Conservation (phyloP, 164 flowering plant genomes). For the Magnolia kwangsiensis region DNA sequence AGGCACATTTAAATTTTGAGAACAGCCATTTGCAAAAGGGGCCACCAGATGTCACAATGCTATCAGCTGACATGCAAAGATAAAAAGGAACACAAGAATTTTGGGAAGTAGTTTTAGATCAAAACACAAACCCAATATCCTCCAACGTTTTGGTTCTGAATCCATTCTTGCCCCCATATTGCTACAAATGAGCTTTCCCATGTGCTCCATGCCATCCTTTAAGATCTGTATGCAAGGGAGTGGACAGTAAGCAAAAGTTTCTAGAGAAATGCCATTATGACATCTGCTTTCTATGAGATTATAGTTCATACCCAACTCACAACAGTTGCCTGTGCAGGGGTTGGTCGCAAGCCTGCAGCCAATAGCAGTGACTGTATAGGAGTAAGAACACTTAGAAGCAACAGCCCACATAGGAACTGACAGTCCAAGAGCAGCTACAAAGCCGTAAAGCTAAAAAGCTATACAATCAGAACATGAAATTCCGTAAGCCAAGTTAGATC, state of each 20-base stretch:
- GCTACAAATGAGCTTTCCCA: conserved; percentile 91
- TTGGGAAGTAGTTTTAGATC: neutral
- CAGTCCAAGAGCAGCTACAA: conserved; percentile 1
- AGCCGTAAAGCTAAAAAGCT: neutral
- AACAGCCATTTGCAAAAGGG: neutral
- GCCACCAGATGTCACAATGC: neutral
- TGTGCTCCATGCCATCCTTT: conserved; percentile 97
- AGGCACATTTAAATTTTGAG: conserved; percentile 3
- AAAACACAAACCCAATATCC: conserved; percentile 64
- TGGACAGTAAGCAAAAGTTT: conserved; percentile 6
- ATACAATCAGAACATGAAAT: neutral
- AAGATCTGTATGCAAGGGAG: conserved; percentile 50
- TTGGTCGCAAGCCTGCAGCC: conserved; percentile 99
- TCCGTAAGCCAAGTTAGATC: neutral
- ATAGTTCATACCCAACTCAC: conserved; percentile 83
- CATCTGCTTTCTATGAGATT: neutral
- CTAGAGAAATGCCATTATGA: neutral
- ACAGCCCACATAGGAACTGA: conserved; percentile 11
- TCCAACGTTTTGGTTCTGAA: conserved; percentile 97
- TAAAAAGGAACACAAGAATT: conserved; percentile 1
- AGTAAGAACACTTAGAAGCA: conserved; percentile 37
- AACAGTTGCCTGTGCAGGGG: conserved; percentile 96
- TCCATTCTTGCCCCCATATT: conserved; percentile 99
- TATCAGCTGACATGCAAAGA: neutral
- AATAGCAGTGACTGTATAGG: conserved; percentile 88